A percentile compares a stretch with the other conserved stretches of the same genome.
phyloP scores from a whole-genome alignment of 352 stramenopile genomes.

The Pythium aphanidermatum region DNA sequence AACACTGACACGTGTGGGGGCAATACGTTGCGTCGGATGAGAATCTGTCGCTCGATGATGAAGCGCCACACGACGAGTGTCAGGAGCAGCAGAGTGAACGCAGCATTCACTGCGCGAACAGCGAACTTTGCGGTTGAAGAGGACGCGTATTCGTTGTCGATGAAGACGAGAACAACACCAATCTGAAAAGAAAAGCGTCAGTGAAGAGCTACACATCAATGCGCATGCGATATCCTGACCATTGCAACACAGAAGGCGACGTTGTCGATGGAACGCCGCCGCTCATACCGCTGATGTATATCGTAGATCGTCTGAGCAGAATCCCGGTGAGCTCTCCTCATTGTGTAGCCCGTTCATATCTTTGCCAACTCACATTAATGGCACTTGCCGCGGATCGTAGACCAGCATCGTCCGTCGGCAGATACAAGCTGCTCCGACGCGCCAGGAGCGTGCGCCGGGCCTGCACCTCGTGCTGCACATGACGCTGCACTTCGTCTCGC shows the following conservation, averaged over 20 bases:
- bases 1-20: constrained; percentile 46
- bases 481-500: constrained; percentile 23
- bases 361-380: constrained; percentile 46
- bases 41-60: constrained; percentile 41
- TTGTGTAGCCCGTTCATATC: no score
- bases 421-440: constrained; percentile 33
- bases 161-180: constrained; percentile 52
- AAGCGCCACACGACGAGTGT: constrained; percentile 51
- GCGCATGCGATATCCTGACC: constrained; percentile 17
- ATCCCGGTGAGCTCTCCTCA: background rate
- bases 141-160: constrained; percentile 57
- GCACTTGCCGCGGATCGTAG: constrained; percentile 49
- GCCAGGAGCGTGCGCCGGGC: constrained; percentile 3
- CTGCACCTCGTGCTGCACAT: constrained; percentile 36
- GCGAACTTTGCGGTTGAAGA: constrained; percentile 25
- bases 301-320: constrained; percentile 44
- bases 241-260: constrained; percentile 45
- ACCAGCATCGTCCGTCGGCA: constrained; percentile 25
- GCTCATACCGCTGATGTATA: constrained; percentile 58
- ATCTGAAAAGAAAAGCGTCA: no score
- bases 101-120: constrained; percentile 35
- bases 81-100: constrained; percentile 43
- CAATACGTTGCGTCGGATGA: constrained; percentile 55
- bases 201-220: background rate
- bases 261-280: constrained; percentile 55